These are phyloP conservation scores for Monilinia aucupariae DNA, from an alignment of 2,329 filamentous ascomycete genomes.

Conservation along the genomic window DNA sequence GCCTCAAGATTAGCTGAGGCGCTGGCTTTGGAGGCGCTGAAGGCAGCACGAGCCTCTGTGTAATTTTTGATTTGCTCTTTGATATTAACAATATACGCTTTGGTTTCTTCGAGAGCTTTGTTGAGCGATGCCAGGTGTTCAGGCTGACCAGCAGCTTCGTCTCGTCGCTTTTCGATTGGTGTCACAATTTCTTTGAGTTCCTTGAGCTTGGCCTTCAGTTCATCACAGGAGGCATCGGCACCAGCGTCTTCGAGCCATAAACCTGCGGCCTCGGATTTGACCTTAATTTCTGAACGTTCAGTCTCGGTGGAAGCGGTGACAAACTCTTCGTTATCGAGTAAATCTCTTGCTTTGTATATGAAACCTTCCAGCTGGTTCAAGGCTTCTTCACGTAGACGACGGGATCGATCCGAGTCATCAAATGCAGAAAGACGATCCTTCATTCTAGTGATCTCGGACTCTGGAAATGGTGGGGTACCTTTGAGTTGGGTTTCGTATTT, in stretches of 20 bases:
- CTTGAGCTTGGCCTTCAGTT: constrained; percentile 71
- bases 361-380: constrained; percentile 90
- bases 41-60: constrained; percentile 50
- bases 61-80: constrained; percentile 69
- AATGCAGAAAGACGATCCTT: constrained; percentile 72
- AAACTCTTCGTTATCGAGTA: constrained; percentile 73
- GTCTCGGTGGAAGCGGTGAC: constrained; percentile 62
- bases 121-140: constrained; percentile 62
- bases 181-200: constrained; percentile 70
- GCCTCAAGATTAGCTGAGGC: constrained; percentile 30
- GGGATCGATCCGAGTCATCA: constrained; percentile 74
- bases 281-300: constrained; percentile 61
- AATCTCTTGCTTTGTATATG: constrained; percentile 82
- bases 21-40: constrained; percentile 43
- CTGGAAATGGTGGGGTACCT: constrained; percentile 30
- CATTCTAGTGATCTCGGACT: constrained; percentile 32
- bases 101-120: constrained; percentile 64
- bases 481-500: constrained; percentile 29
- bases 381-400: constrained; percentile 73
- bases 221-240: constrained; percentile 65
- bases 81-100: constrained; percentile 64
- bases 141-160: constrained; percentile 68
- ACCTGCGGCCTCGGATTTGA: constrained; percentile 62
- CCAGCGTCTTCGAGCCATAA: constrained; percentile 93
- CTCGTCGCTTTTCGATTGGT: constrained; percentile 69